Percentiles rank a stretch among this genome's conserved stretches.
These are phyloP conservation scores for Cornus controversa DNA, from an alignment of 148 eudicot species.

Conservation along the genomic window DNA sequence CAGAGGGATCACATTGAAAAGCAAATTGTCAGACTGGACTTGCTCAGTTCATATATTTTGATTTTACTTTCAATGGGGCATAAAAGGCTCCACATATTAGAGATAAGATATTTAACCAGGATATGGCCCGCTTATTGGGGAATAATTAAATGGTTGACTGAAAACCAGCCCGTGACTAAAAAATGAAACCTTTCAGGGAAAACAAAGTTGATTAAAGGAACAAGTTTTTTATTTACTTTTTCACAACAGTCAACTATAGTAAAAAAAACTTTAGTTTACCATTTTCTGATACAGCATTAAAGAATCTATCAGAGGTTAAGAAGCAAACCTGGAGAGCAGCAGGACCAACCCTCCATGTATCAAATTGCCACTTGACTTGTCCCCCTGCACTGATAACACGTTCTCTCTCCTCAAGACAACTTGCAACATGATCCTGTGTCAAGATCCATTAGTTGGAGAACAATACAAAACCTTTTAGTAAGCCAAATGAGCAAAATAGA, in stretches of 20 bases:
- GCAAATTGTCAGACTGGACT: neutral
- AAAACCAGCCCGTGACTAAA: neutral
- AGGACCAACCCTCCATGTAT: slow-evolving; percentile 95
- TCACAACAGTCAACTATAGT: neutral
- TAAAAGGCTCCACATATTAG: neutral
- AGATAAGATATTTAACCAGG: too few relatives aligned
- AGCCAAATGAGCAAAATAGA: neutral
- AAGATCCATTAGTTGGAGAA: slow-evolving; percentile 16
- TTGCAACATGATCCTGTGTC: slow-evolving; percentile 86
- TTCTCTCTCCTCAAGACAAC: slow-evolving; percentile 78
- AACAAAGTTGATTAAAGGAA: too few relatives aligned
- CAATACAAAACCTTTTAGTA: neutral
- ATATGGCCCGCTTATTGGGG: neutral
- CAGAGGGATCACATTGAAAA: too few relatives aligned
- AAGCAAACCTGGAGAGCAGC: slow-evolving; percentile 87
- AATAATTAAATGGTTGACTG: neutral
- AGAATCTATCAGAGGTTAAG: neutral
- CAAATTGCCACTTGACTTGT: slow-evolving; percentile 81
- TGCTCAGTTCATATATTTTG: neutral
- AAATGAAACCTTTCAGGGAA: too few relatives aligned
- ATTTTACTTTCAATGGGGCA: neutral
- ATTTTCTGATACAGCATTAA: neutral
- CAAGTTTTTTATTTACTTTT: neutral
- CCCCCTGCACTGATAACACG: slow-evolving; percentile 70
- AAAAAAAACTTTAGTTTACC: neutral